Evolutionary conservation across 2,329 filamentous ascomycete species (phyloP), one percentile per base, ranked within the genome.

Genomic region (Pseudocercospora pini-densiflorae): DNA sequence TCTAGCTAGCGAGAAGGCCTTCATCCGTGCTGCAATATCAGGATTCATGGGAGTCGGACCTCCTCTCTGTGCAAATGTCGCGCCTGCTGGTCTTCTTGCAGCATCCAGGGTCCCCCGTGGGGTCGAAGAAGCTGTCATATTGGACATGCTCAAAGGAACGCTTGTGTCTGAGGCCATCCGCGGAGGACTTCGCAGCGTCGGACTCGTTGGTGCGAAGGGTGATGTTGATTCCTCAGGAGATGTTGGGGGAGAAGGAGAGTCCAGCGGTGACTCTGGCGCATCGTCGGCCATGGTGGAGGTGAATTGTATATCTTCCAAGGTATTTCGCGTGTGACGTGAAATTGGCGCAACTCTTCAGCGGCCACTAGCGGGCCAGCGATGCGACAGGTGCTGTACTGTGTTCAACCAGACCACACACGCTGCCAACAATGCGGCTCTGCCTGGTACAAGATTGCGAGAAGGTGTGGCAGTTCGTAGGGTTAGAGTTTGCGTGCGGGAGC

Each of bases 101-200:
- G 88, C 87, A 78, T 90, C 93, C 74, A 97, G 82, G 65, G 92
- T 87, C 47, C 93, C 93, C 3, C 94, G 83, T 47, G 92, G 89
- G 29, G 91, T 95, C n/a, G 93, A 97, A n/a, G 89, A 93, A 6
- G 90, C 82, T 63, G 88, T 92, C 88, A 97, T 93, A 64, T 81
- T 78, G 24, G 79, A 79, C 31, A 81, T 76, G 62, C 81, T 82
- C 21, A 88, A 81, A 59, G 70, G 63, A 19, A 70, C 63, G 24
- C 61, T 59, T 36, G 59, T 70, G 53, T 72, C 68, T 51, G 73
- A 73, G 49, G 66, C 58, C 59, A 68, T 66, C 43, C 72, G 64
- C 59, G 69, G 62, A 23, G 63, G 65, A 49, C 66, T 62, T 29
- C 53, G 63, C 29, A 62, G 40, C 54, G 59, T 65, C 43, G 67